Base-by-base conservation (phyloP, 2,329 filamentous ascomycete species). In the Curvularia spicifera region DNA sequence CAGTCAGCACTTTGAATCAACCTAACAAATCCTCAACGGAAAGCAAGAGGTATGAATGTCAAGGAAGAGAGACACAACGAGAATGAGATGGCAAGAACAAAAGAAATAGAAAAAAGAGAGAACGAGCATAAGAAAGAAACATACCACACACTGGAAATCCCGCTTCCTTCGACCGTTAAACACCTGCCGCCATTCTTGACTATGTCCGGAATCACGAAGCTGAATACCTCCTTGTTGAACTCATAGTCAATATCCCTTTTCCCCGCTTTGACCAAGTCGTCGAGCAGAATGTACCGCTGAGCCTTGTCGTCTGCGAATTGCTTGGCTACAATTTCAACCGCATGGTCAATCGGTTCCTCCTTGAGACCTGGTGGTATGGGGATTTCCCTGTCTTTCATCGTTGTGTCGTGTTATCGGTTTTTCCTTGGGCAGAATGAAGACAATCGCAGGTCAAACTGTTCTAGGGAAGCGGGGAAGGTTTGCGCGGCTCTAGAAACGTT, bases 101-200 rank as follows among this genome's bases (percentile, higher is more conserved):
- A 24, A 8, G 4, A 2, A 22, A n/a, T 8, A 22, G 3, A 20
- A 13, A 22, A 33, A 4, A 4, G 6, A 20, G 9, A 15, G 5
- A 4, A 18, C 6, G 24, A 31, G 28, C 4, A 29, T 4, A 22
- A n/a, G n/a, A 8, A 12, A 28, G 35, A 1, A 12, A 40, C 57
- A 33, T 43, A 60, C 58, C 59, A 61, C 5, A 61, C 56, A 52
- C 51, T 52, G 3, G 56, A 18, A 15, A 61, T 37, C 4, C 56
- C 51, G 26, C 51, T 59, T 5, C 43, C 40, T 26, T 48, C 46
- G 43, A 54, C n/a, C 7, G 56, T 61, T n/a, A 56, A 37, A n/a
- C 24, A 45, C 20, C 52, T 50, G 10, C 40, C 56, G n/a, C 56
- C 59, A 7, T 39, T 42, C 10, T 47, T 39, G 5, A 59, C 9